phyloP scores from a whole-genome alignment of 768 basidiomycete genomes.

The Kwoniella botswanensis region DNA sequence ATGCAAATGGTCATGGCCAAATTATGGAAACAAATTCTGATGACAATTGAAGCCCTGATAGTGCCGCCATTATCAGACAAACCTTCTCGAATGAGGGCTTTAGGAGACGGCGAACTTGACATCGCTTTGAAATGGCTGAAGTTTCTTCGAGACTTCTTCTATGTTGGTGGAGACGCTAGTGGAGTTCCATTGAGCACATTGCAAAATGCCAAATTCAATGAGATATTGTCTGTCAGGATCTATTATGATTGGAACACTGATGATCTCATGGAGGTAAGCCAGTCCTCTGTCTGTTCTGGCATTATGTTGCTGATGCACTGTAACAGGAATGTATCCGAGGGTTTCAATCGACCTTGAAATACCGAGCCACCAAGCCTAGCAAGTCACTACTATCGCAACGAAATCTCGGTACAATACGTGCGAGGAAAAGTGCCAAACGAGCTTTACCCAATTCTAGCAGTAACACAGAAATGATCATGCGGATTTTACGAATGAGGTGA shows the following conservation, averaged over 20 bases:
- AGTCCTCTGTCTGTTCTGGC: constrained; percentile 14
- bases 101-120: constrained; percentile 95
- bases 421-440: constrained; percentile 89
- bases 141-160: constrained; percentile 95
- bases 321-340: constrained; percentile 85
- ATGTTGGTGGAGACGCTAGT: constrained; percentile 84
- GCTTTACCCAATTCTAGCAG: constrained; percentile 70
- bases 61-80: constrained; percentile 87
- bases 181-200: constrained; percentile 82
- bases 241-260: constrained; percentile 87
- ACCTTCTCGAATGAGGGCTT: constrained; percentile 84
- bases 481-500: constrained; percentile 93
- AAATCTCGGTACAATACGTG: constrained; percentile 93
- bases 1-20: constrained; percentile 89
- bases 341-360: constrained; percentile 85
- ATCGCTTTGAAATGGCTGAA: constrained; percentile 98
- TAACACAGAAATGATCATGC: constrained; percentile 86
- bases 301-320: constrained; percentile 13
- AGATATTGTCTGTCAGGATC: constrained; percentile 82
- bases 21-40: constrained; percentile 94
- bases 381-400: constrained; percentile 92
- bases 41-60: constrained; percentile 81
- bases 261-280: constrained; percentile 58
- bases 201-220: constrained; percentile 93
- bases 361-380: constrained; percentile 80